Evolutionary conservation across 768 basidiomycete genomes (phyloP).

Genomic region (Termitomyces sp.): DNA sequence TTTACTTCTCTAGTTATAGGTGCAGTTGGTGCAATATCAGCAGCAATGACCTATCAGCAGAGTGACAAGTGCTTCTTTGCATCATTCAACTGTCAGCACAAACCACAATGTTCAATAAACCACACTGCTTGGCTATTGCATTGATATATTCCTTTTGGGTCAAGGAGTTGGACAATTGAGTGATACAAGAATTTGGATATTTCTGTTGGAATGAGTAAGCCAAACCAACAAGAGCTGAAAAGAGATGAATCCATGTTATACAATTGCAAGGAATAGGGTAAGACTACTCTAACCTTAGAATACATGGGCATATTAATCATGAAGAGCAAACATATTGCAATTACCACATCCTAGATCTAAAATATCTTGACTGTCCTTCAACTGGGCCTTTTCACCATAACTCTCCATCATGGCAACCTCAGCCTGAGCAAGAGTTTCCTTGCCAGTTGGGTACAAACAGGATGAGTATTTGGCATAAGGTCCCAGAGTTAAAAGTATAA

Average conservation of each 20-base stretch:
- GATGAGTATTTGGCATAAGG: slow-evolving; percentile 64
- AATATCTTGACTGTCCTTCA: slow-evolving; percentile 56
- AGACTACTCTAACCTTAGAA: not conserved
- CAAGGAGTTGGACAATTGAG: not conserved
- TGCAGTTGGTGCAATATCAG: no score
- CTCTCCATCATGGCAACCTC: slow-evolving; percentile 61
- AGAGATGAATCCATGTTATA: not conserved
- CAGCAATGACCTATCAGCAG: not conserved
- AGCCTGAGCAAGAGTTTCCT: slow-evolving; percentile 55
- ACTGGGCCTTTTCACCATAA: slow-evolving; percentile 59
- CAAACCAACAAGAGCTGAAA: not conserved
- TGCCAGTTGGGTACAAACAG: slow-evolving; percentile 57
- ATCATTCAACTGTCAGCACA: not conserved
- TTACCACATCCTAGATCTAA: slow-evolving; percentile 65
- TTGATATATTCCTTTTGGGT: not conserved
- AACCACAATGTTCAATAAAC: not conserved
- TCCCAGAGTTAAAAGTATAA: slow-evolving; percentile 62
- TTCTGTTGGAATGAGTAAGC: not conserved
- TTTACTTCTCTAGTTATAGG: no score
- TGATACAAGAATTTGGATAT: not conserved
- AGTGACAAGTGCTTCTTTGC: not conserved
- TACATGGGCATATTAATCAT: not conserved
- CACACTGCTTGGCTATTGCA: not conserved
- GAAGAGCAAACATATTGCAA: not conserved
- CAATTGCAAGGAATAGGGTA: not conserved